These are phyloP conservation scores for Aurantiochytrium sp. DNA, from an alignment of 108 stramenopile species.

Conservation along the genomic window DNA sequence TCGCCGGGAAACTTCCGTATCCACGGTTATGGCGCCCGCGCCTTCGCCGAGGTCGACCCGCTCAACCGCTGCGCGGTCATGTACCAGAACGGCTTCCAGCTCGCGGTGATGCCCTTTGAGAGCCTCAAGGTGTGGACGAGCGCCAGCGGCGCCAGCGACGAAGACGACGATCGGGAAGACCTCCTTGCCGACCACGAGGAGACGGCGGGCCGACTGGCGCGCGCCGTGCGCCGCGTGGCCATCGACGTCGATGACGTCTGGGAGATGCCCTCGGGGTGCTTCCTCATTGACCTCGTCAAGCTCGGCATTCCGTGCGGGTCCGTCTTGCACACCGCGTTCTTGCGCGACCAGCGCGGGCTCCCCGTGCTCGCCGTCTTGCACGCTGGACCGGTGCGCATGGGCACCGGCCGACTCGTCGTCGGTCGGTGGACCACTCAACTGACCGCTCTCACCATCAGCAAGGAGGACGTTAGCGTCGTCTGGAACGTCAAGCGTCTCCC, in stretches of 20 bases:
- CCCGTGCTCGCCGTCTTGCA: conserved; percentile 11
- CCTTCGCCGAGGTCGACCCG: not conserved
- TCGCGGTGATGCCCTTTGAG: conserved; percentile 23
- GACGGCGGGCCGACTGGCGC: not conserved
- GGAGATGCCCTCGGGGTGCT: conserved; percentile 13
- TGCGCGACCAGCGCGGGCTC: not conserved
- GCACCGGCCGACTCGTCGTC: not conserved
- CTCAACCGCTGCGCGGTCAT: not conserved
- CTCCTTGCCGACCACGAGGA: not conserved
- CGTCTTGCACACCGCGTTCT: not conserved
- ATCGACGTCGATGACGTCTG: conserved; percentile 17
- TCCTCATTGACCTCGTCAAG: not conserved
- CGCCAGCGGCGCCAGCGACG: not conserved
- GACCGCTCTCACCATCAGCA: not conserved
- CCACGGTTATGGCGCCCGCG: not conserved
- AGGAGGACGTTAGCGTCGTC: conserved; percentile 15
- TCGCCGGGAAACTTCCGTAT: not conserved
- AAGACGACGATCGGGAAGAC: not conserved
- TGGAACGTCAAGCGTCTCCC: conserved; percentile 13
- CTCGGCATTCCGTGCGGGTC: not conserved
- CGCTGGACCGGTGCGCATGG: not conserved
- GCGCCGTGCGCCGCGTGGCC: not conserved
- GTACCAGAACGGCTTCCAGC: not conserved
- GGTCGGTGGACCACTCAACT: not conserved
- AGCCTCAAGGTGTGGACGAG: not conserved